Evolutionary conservation across 768 basidiomycete species (phyloP).

Genomic region (Amanita brunnescens): DNA sequence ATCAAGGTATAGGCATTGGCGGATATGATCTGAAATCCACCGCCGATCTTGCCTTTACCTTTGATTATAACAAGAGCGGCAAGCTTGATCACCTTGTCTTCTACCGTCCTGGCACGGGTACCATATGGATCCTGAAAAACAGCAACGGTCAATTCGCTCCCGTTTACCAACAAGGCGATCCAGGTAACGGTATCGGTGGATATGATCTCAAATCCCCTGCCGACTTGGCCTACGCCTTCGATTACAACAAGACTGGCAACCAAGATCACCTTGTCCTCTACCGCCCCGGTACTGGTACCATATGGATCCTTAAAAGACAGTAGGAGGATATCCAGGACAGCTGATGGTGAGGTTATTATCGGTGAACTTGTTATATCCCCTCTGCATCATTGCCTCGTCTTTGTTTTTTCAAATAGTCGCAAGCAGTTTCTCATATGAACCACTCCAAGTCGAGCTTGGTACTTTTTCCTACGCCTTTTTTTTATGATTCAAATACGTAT

Average conservation of each 20-base stretch:
- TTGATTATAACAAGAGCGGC: constrained; percentile 9
- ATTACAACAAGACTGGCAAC: constrained; percentile 9
- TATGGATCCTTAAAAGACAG: constrained; percentile 1
- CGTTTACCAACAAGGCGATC: background rate
- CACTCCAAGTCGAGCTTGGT: background rate
- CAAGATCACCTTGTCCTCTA: constrained; percentile 11
- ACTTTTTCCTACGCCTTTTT: background rate
- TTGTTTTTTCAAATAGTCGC: background rate
- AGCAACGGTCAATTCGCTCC: constrained; percentile 5
- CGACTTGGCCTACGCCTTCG: constrained; percentile 9
- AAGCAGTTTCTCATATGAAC: background rate
- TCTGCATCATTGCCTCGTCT: background rate
- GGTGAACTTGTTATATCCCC: background rate
- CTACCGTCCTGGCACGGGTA: constrained; percentile 8
- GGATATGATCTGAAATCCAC: constrained; percentile 7
- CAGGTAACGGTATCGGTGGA: constrained; percentile 8
- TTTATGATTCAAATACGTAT: background rate
- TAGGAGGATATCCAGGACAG: background rate
- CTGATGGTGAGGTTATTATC: background rate
- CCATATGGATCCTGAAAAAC: constrained; percentile 10
- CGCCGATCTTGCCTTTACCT: constrained; percentile 9
- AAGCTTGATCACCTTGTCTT: constrained; percentile 10
- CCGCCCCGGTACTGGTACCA: constrained; percentile 9
- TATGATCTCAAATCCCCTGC: constrained; percentile 10
- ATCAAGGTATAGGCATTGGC: constrained; percentile 3